Base-by-base conservation (phyloP, 2,329 filamentous ascomycete genomes). In the Sarocladium kiliense region DNA sequence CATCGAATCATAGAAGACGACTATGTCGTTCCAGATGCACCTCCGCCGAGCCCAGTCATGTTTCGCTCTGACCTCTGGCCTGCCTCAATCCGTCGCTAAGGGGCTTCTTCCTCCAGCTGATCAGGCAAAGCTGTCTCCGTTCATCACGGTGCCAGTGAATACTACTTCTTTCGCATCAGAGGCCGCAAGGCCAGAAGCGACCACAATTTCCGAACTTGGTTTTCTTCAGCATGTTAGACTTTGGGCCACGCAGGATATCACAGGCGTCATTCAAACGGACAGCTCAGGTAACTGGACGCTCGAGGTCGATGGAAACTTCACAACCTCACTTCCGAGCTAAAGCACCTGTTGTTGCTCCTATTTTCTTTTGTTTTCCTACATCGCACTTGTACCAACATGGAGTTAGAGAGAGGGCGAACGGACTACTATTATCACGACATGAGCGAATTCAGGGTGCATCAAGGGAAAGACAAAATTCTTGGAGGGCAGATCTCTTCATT, bases 1-100 rank as follows among this genome's bases (percentile, higher is more conserved):
- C 78, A 75, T 60, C 71, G 73, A 60, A 80, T 82, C 62, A 74
- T 74, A 59, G 78, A 83, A 62, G 72, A 80, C 57, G 82, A 86
- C 68, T 86, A 85, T 71, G 75, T 77, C 30, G 82, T 85, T 19
- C 84, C 84, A n/a, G 82, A 83, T 14, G 80, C 84, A 39, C 84
- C 84, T 12, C 84, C 84, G 19, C 82, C 84, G 12, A 84, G 80
- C 61, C 84, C 84, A 7, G 80, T 86, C 64, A 80, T 79, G 69
- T 85, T 84, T 64, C 76, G 79, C 27, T 68, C 71, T 23, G 80
- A 85, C 56, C 75, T 79, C 65, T 84, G 81, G 80, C 72, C 77
- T 54, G 91, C 87, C 1, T 53, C 50, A 4, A 30, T 41, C 21
- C 50, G 50, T 53, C 82, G 88, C 44, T 55, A 55, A 21, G 30